Percentiles rank a stretch among this genome's conserved stretches.
These are phyloP conservation scores for Teunomyces atbi DNA, from an alignment of 805 yeast genomes.

Conservation along the genomic window DNA sequence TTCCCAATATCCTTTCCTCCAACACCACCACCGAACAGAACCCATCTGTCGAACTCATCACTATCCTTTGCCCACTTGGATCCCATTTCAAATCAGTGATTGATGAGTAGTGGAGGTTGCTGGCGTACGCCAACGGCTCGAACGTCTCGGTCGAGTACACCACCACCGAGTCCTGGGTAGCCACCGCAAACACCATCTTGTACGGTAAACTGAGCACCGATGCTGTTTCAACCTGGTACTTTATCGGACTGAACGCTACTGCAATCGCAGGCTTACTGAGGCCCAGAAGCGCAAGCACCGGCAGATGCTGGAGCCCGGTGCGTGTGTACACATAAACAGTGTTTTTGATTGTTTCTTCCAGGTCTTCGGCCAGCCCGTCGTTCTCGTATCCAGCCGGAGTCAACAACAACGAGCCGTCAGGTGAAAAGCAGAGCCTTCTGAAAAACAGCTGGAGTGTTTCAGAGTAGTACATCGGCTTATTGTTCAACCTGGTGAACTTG, in stretches of 20 bases:
- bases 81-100: slow-evolving; percentile 90
- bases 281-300: slow-evolving; percentile 78
- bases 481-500: slow-evolving; percentile 13
- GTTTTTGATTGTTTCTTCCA: slow-evolving; percentile 36
- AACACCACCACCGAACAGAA: slow-evolving; percentile 73
- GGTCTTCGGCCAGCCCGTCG: not conserved
- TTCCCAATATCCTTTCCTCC: slow-evolving; percentile 56
- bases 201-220: slow-evolving; percentile 57
- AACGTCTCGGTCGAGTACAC: slow-evolving; percentile 75
- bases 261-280: slow-evolving; percentile 83
- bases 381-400: slow-evolving; percentile 40
- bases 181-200: slow-evolving; percentile 86
- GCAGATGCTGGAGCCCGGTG: slow-evolving; percentile 61
- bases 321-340: slow-evolving; percentile 82
- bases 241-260: slow-evolving; percentile 69
- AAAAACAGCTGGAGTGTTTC: slow-evolving; percentile 90
- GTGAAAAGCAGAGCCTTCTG: slow-evolving; percentile 80
- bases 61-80: slow-evolving; percentile 63
- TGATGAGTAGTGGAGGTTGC: slow-evolving; percentile 83
- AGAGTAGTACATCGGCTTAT: slow-evolving; percentile 58
- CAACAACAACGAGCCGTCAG: slow-evolving; percentile 80
- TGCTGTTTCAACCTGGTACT: slow-evolving; percentile 42
- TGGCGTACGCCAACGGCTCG: slow-evolving; percentile 68
- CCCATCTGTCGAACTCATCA: slow-evolving; percentile 88
- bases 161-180: slow-evolving; percentile 81